Base-by-base conservation (phyloP, 768 basidiomycete genomes). In the Crassisporium funariophilum region DNA sequence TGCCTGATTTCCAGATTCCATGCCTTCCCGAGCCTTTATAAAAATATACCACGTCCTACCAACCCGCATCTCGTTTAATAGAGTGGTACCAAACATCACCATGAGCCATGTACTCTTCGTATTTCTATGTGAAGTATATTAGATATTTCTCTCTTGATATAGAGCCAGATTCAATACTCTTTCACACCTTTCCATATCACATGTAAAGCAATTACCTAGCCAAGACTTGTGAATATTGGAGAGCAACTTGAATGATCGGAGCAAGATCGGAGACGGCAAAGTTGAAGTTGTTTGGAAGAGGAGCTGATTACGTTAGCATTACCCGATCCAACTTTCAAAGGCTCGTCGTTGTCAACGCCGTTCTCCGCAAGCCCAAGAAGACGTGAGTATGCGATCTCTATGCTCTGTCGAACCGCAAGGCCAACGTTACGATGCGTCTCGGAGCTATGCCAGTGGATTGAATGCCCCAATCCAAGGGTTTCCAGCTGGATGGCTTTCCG, bases 341-440 rank as follows among this genome's bases (percentile, higher is more conserved):
- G 41, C 49, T 54, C 44, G 23, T 41, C 58, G 59, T 58, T 58
- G 64, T 64, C 70, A 64, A 61, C 70, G 66, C 64, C 75, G 67
- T 71, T 72, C 63, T 63, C 76, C 73, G 74, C 75, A 75, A 76
- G 69, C 68, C 69, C 65, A 64, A 65, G 77, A 73, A 67, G 57
- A 61, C 60, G 84, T 84, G 66, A 81, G 83, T 81, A 68, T 54
- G 40, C 53, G 55, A 34, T 41, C 47, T 48, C 45, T 49, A 37
- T 41, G 43, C 41, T 39, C 39, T 46, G 40, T 44, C 31, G 43
- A 40, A 36, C 45, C 45, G 29, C 42, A 53, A 54, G 47, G 49
- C 42, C 49, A 44, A 47, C 48, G 45, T 43, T 47, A 47, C 31
- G 46, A 58, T 38, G 49, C 47, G 44, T 1, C 41, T 12, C 36